Evolutionary conservation across 2,329 filamentous ascomycete species (phyloP), one percentile per base, ranked within the genome.

Genomic region (Talaromyces sp.): DNA sequence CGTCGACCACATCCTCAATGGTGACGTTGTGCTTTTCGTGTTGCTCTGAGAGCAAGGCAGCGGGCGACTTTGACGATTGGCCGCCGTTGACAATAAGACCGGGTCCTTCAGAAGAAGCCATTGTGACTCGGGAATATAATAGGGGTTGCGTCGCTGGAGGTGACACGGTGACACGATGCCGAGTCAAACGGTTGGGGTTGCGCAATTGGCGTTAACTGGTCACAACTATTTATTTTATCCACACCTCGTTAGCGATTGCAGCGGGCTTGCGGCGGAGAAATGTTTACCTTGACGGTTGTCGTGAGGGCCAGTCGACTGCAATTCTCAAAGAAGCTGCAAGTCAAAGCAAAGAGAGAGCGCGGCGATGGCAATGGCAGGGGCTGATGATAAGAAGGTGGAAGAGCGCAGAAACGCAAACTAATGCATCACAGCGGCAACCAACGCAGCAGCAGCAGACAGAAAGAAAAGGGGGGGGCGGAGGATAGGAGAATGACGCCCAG

Each of bases 1-100:
- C 91, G 71, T 96, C 92, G 30, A 84, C 82, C 44, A 85, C 87
- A 55, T 96, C 92, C 76, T 96, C 92, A 66, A 96, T 84, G 27
- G 88, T 92, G 66, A 85, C 84, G 70, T 86, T 83, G 75, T 85
- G 84, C 39, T 72, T 71, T 68, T 84, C 78, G 70, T 85, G 83
- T 73, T 82, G 78, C 68, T 82, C 76, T 70, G 81, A 78, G 66
- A 85, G 75, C 67, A 80, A 74, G 66, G 84, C 81, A 36, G 83
- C 83, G 36, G 81, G 78, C 51, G 80, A 81, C 70, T 80, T 74
- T 53, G 70, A 65, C 56, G 65, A 60, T 30, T 61, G 57, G 55
- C 69, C 71, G 58, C 73, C 72, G 61, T 75, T 76, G 59, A 70
- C 65, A 57, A 70, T 65, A 59, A 69, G 54, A 55, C 60, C 69